Evolutionary conservation across 306 rosid genomes (phyloP).

Genomic region (Malus asiatica): DNA sequence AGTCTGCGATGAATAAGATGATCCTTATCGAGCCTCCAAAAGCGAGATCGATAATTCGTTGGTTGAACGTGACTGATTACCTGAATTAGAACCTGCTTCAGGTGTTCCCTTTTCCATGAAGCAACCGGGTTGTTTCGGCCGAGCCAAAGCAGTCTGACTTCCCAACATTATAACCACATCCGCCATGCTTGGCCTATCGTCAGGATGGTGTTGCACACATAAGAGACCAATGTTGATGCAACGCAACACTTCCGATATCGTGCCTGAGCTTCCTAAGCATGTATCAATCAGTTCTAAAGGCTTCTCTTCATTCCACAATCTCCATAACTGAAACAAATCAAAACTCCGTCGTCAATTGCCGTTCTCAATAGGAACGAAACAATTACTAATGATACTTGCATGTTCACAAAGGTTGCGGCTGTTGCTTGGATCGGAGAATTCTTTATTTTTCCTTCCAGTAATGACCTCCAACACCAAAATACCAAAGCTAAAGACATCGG

Average conservation of each 20-base stretch:
- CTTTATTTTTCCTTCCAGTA: slow-evolving; percentile 39
- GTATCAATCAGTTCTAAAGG: slow-evolving; percentile 23
- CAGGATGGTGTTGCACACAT: slow-evolving; percentile 37
- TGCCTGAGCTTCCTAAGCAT: slow-evolving; percentile 1
- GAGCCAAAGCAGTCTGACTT: slow-evolving; percentile 26
- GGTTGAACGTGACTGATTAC: slow-evolving; percentile 6
- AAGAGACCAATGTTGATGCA: slow-evolving; percentile 41
- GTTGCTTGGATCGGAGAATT: slow-evolving; percentile 15
- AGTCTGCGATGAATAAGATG: not conserved
- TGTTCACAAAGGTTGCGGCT: slow-evolving; percentile 39
- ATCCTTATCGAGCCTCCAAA: slow-evolving; percentile 13
- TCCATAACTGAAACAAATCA: slow-evolving; percentile 17
- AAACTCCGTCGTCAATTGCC: not conserved
- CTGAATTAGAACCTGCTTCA: not conserved
- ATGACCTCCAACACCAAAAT: slow-evolving; percentile 39
- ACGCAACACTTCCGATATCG: slow-evolving; percentile 10
- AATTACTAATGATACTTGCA: slow-evolving; percentile 23
- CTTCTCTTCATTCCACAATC: slow-evolving; percentile 22
- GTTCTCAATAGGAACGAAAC: not conserved
- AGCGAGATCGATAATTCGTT: slow-evolving; percentile 11
- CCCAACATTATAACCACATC: slow-evolving; percentile 35
- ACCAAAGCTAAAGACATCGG: slow-evolving; percentile 56
- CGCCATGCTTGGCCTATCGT: slow-evolving; percentile 9
- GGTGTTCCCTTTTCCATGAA: slow-evolving; percentile 5
- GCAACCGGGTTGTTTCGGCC: slow-evolving; percentile 34